Evolutionary conservation across 805 yeast species (phyloP), one percentile per base, ranked within the genome.

Genomic region (Metschnikowia kofuensis): DNA sequence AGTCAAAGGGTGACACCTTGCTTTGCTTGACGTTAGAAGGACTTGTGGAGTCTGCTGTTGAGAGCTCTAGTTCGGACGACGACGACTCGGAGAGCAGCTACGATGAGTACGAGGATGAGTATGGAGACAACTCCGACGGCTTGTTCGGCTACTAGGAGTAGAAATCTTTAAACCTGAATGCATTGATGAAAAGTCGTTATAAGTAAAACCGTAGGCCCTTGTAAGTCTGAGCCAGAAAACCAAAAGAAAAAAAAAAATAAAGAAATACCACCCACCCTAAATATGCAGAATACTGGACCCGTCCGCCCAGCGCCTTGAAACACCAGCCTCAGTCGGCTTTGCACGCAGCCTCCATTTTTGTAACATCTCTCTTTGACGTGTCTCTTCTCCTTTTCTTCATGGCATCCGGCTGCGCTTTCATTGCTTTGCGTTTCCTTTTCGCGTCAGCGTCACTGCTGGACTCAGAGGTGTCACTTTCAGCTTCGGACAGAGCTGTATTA

Each of bases 81-180:
- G 76, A 66, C 15, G 65, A 59, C 28, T 69, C 67, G 14, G 81
- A 72, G 27, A 47, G 49, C 44, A 51, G 52, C 44, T 61, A 57
- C 39, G 67, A 63, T 12, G 74, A 61, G 44, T 78, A 70, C 51
- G 88, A 82, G 57, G 58, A 46, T 7, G 87, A 80, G 40, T 70
- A 82, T 49, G 87, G 80, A 58, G 94, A 84, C 48, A 72, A 72
- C 55, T 76, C 75, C 26, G 81, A 74, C 54, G 81, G 82, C 50
- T 62, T 79, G 62, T 70, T 75, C 65, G 72, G 71, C 49, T 70
- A 72, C 54, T 72, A 61, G 34, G 6, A 9, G n/a, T 34, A 34
- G 15, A n/a, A 37, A 8, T 16, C 12, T 16, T n/a, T 15, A 12
- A 48, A 40, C 30, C 32, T 42, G 40, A 38, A 48, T 48, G 54